Percentiles rank a stretch among this genome's conserved stretches.
Conservation (phyloP, 2,329 filamentous ascomycete genomes). For the Epichloe aotearoae region DNA sequence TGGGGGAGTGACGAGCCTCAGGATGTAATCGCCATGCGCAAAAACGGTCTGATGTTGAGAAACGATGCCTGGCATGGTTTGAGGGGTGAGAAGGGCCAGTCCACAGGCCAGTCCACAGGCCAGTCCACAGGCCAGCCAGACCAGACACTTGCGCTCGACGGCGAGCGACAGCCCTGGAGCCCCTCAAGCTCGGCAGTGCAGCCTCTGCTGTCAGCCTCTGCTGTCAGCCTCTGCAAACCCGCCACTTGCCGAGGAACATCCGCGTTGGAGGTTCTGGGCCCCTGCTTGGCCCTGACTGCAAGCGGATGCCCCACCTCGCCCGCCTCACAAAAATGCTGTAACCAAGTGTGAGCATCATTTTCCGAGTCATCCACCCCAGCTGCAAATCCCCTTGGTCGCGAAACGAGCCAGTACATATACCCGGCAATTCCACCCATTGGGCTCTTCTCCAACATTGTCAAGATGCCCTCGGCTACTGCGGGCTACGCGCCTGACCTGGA, state of each 20-base stretch:
- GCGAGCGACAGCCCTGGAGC: too few relatives aligned
- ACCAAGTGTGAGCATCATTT: background rate
- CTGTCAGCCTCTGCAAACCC: background rate
- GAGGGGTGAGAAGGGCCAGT: background rate
- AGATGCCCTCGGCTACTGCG: constrained; percentile 22
- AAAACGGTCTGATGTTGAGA: constrained; percentile 1
- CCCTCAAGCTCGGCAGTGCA: too few relatives aligned
- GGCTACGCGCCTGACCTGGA: constrained; percentile 56
- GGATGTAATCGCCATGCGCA: constrained; percentile 3
- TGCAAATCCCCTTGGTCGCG: constrained; percentile 3
- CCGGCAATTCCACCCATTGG: background rate
- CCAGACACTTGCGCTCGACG: background rate
- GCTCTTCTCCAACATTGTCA: background rate
- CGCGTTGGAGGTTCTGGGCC: too few relatives aligned
- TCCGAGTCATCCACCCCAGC: background rate
- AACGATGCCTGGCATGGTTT: constrained; percentile 2
- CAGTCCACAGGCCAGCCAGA: background rate
- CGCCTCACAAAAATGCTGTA: background rate
- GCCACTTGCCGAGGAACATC: too few relatives aligned
- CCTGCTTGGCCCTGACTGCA: background rate
- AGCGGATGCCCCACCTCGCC: background rate
- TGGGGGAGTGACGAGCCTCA: background rate
- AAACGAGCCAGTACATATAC: background rate
- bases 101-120: background rate
- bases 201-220: too few relatives aligned